These are phyloP conservation scores for Aspergillus latus DNA, from an alignment of 2,329 filamentous ascomycete species.

Conservation along the genomic window DNA sequence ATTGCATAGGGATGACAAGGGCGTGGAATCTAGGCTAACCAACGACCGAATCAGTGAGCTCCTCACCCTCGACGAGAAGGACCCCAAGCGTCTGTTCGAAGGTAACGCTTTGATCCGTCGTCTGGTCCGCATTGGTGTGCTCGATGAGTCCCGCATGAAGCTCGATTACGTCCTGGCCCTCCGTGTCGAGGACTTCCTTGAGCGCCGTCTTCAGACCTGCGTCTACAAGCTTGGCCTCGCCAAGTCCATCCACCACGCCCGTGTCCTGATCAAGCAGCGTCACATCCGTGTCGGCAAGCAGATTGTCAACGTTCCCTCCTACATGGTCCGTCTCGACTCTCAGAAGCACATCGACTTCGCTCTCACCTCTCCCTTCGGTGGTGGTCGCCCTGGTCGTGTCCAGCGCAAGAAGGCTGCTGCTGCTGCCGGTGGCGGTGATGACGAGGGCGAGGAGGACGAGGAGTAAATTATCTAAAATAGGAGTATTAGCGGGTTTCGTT, in stretches of 20 bases:
- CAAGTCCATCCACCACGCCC: conserved; percentile 99
- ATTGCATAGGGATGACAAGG: background rate
- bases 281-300: conserved; percentile 99
- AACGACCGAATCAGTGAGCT: conserved; percentile 71
- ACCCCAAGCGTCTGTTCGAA: conserved; percentile 99
- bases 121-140: conserved; percentile 98
- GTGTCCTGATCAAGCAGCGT: conserved; percentile 98
- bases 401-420: conserved; percentile 99
- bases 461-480: conserved; percentile 45
- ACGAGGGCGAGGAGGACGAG: conserved; percentile 78
- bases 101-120: conserved; percentile 99
- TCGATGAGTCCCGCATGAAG: conserved; percentile 99
- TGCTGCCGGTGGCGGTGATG: conserved; percentile 66
- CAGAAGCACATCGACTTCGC: conserved; percentile 99
- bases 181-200: conserved; percentile 99
- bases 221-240: conserved; percentile 99
- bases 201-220: conserved; percentile 99
- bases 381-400: conserved; percentile 94
- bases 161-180: conserved; percentile 99
- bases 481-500: conserved; percentile 42
- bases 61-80: conserved; percentile 99
- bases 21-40: conserved; percentile 8
- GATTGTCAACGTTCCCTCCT: conserved; percentile 99
- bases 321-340: conserved; percentile 99
- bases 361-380: conserved; percentile 94